These are phyloP conservation scores for Viridothelium virens DNA, from an alignment of 495 filamentous ascomycete species.

Conservation along the genomic window DNA sequence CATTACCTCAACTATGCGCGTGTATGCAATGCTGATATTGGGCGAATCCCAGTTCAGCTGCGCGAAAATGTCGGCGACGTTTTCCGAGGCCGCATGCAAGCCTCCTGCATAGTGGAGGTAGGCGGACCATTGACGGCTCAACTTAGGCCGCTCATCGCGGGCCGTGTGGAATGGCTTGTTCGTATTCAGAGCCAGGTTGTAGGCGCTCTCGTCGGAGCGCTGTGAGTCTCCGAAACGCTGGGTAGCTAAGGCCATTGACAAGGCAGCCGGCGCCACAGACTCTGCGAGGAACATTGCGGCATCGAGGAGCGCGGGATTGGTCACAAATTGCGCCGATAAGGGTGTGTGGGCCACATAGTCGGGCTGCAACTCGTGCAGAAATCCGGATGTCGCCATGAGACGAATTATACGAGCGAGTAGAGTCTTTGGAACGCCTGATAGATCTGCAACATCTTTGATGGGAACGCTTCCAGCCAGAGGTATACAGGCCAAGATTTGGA, in stretches of 20 bases:
- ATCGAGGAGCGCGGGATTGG: constrained; percentile 31
- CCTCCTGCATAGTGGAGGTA: constrained; percentile 30
- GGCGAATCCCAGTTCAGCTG: constrained; percentile 24
- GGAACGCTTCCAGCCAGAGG: constrained; percentile 34
- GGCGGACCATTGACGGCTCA: constrained; percentile 34
- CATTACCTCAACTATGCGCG: constrained; percentile 34
- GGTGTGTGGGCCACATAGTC: constrained; percentile 36
- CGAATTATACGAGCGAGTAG: constrained; percentile 35
- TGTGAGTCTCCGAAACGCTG: constrained; percentile 27
- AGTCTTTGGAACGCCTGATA: constrained; percentile 31
- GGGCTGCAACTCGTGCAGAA: constrained; percentile 35
- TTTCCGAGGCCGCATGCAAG: constrained; percentile 14
- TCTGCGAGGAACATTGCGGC: constrained; percentile 38
- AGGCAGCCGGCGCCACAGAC: constrained; percentile 30
- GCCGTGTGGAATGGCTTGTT: constrained; percentile 19
- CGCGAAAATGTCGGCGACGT: constrained; percentile 27
- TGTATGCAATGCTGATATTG: constrained; percentile 16
- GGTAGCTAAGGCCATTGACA: constrained; percentile 37
- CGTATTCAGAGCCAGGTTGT: constrained; percentile 30
- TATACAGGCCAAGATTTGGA: constrained; percentile 40
- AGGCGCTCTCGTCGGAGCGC: constrained; percentile 20
- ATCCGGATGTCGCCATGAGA: constrained; percentile 35
- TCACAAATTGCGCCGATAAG: constrained; percentile 37
- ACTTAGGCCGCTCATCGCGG: constrained; percentile 27
- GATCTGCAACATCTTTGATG: constrained; percentile 36